Conservation (phyloP, 2,329 filamentous ascomycete species). For the Hymenoscyphus albidus region DNA sequence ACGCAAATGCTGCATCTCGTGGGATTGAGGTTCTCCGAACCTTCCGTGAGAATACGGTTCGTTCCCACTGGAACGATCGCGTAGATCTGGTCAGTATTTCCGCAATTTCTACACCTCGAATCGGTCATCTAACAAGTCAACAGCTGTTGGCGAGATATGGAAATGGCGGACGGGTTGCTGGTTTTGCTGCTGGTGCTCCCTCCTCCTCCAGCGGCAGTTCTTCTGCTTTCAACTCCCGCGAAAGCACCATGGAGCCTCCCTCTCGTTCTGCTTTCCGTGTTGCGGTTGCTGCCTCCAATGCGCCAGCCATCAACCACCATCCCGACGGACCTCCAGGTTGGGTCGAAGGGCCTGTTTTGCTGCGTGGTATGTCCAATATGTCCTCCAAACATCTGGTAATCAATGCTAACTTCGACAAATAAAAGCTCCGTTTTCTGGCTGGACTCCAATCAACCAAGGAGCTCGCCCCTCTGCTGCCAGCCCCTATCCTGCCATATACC, state of each 20-base stretch:
- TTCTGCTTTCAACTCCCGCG: neutral
- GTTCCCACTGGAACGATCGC: neutral
- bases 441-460: neutral
- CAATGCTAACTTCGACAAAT: neutral
- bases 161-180: neutral
- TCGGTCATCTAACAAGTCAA: no score
- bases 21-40: neutral
- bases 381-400: neutral
- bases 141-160: neutral
- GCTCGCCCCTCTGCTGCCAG: neutral
- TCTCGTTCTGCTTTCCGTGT: no score
- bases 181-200: neutral
- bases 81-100: neutral
- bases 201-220: neutral
- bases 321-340: neutral
- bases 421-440: neutral
- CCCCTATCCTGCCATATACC: neutral
- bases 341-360: neutral
- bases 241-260: neutral
- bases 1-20: neutral
- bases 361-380: neutral
- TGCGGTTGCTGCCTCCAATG: neutral
- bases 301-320: neutral
- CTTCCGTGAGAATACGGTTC: conserved; percentile 1
- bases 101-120: no score